Evolutionary conservation across 176 grass and related monocot genomes (phyloP).

Genomic region (Raddia distichophylla): DNA sequence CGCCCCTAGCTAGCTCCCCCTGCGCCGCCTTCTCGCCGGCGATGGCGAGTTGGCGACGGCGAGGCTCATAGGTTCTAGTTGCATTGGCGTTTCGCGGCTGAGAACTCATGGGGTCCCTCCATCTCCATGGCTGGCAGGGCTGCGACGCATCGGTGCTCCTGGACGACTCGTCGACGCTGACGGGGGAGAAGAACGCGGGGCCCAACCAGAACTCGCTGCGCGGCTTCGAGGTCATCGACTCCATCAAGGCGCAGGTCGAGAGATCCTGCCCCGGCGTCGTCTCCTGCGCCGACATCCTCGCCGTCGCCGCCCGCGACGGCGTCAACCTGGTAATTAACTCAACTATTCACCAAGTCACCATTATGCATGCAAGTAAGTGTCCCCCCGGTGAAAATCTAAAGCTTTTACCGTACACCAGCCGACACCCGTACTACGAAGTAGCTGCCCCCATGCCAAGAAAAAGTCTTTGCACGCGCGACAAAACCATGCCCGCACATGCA

Average conservation of each 20-base stretch:
- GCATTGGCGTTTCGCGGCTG: too few species aligned
- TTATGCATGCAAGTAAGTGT: too few species aligned
- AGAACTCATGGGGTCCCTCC: neutral
- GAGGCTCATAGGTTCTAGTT: too few species aligned
- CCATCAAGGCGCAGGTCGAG: conserved; percentile 73
- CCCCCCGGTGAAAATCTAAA: neutral
- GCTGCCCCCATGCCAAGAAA: conserved; percentile 15
- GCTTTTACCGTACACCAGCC: conserved; percentile 7
- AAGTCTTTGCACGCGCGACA: conserved; percentile 12
- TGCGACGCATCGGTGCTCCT: conserved; percentile 89
- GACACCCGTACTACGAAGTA: conserved; percentile 44
- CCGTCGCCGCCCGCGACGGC: conserved; percentile 73
- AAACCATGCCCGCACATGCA: neutral
- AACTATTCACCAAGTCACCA: neutral
- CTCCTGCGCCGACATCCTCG: conserved; percentile 90
- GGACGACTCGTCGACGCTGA: conserved; percentile 68
- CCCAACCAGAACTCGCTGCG: conserved; percentile 83
- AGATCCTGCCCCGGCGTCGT: conserved; percentile 50
- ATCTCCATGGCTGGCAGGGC: conserved; percentile 38
- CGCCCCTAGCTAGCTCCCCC: too few species aligned
- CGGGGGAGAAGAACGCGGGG: conserved; percentile 78
- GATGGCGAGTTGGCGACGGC: too few species aligned
- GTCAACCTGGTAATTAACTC: conserved; percentile 60
- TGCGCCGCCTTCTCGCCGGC: too few species aligned
- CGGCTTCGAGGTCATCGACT: conserved; percentile 79